These are phyloP conservation scores for Chrysoporthe cubensis DNA, from an alignment of 2,329 filamentous ascomycete genomes.

Conservation along the genomic window DNA sequence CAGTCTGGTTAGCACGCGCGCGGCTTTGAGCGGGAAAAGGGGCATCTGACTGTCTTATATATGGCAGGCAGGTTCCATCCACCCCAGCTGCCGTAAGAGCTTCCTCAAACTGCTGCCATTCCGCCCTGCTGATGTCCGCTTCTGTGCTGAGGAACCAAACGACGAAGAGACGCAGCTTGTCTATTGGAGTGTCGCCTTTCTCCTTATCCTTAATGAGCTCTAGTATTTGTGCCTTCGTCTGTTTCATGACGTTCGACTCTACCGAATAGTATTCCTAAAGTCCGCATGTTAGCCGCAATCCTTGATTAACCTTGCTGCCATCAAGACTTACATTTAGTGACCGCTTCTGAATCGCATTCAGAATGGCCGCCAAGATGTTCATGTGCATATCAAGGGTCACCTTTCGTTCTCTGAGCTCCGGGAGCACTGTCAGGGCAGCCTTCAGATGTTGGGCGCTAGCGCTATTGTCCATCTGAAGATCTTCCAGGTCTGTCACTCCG, in stretches of 20 bases:
- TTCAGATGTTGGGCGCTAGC: constrained; percentile 94
- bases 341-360: constrained; percentile 77
- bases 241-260: constrained; percentile 90
- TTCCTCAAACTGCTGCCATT: constrained; percentile 86
- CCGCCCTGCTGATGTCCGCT: constrained; percentile 78
- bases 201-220: constrained; percentile 80
- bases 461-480: constrained; percentile 86
- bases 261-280: constrained; percentile 81
- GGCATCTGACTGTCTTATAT: constrained; percentile 75
- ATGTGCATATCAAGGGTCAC: constrained; percentile 97
- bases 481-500: constrained; percentile 88
- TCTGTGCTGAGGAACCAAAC: constrained; percentile 98
- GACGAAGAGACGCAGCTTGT: constrained; percentile 92
- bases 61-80: constrained; percentile 78
- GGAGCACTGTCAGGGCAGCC: constrained; percentile 89
- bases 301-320: background rate
- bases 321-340: constrained; percentile 67
- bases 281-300: constrained; percentile 9
- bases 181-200: constrained; percentile 81
- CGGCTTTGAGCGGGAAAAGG: constrained; percentile 9
- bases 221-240: constrained; percentile 85
- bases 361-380: constrained; percentile 75
- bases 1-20: constrained; percentile 34
- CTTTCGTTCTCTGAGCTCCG: constrained; percentile 90
- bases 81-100: constrained; percentile 76